Evolutionary conservation across 2,329 filamentous ascomycete genomes (phyloP).

Genomic region (Pseudogymnoascus sp.): DNA sequence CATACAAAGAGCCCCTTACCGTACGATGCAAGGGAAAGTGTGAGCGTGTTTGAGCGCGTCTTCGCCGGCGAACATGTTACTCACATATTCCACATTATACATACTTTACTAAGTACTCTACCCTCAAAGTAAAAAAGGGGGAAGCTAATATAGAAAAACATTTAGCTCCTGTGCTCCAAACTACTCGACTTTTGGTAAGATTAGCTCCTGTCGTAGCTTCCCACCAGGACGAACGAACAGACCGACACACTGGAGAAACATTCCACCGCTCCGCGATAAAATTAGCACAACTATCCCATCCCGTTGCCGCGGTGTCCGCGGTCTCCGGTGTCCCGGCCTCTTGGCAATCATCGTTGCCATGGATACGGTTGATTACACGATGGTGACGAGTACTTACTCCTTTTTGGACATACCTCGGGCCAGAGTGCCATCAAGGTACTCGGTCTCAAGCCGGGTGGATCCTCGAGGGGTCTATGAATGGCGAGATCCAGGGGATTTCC

Average conservation of each 20-base stretch:
- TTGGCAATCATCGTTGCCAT: neutral
- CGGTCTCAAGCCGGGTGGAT: neutral
- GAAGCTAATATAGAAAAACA: neutral
- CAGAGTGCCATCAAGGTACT: constrained; percentile 4
- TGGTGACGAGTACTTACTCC: constrained; percentile 6
- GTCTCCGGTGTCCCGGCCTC: neutral
- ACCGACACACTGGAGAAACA: neutral
- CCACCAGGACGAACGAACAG: neutral
- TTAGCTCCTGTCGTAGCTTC: neutral
- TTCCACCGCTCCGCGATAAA: neutral
- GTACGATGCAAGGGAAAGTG: neutral
- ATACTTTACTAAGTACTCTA: neutral
- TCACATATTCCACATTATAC: neutral
- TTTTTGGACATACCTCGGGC: neutral
- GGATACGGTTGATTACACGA: neutral
- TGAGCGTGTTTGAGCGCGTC: neutral
- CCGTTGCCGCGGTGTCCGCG: neutral
- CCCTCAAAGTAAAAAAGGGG: neutral
- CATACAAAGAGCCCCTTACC: neutral
- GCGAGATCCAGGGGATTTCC: constrained; percentile 7
- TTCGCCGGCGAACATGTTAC: neutral
- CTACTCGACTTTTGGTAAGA: neutral
- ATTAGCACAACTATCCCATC: neutral
- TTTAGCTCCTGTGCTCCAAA: neutral
- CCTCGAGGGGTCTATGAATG: constrained; percentile 4